Evolutionary conservation across 768 basidiomycete genomes (phyloP).

Genomic region (Mycena vulgaris): DNA sequence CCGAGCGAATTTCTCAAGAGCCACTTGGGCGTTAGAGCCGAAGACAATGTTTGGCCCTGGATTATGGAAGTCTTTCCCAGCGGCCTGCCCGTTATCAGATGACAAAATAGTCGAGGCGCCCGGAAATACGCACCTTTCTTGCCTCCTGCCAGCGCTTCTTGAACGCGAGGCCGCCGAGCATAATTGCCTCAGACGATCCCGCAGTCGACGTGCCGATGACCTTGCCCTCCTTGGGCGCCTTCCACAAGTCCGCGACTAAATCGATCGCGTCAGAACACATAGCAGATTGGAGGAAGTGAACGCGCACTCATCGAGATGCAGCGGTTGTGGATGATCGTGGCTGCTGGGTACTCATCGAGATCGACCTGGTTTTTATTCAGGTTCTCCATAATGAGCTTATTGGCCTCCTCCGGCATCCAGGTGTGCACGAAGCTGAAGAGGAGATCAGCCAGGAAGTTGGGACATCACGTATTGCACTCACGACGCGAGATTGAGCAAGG

Average conservation of each 20-base stretch:
- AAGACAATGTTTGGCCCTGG: constrained; percentile 75
- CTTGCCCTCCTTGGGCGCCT: constrained; percentile 68
- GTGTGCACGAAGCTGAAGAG: constrained; percentile 64
- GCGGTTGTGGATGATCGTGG: constrained; percentile 66
- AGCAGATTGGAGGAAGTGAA: neutral
- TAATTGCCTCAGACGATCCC: constrained; percentile 78
- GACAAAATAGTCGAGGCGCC: neutral
- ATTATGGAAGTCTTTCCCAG: constrained; percentile 67
- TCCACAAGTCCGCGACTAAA: constrained; percentile 73
- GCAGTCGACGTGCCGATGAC: constrained; percentile 77
- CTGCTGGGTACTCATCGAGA: constrained; percentile 77
- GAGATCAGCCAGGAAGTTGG: neutral
- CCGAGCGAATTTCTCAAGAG: constrained; percentile 77
- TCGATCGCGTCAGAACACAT: constrained; percentile 25
- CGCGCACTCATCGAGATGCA: constrained; percentile 68
- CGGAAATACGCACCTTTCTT: constrained; percentile 55
- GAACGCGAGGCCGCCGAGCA: constrained; percentile 79
- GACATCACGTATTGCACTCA: constrained; percentile 53
- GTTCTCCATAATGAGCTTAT: constrained; percentile 74
- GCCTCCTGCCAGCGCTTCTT: constrained; percentile 73
- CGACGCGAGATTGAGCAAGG: constrained; percentile 75
- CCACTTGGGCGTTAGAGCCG: constrained; percentile 75
- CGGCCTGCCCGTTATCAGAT: constrained; percentile 45
- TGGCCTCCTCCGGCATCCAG: constrained; percentile 70
- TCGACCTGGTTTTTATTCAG: constrained; percentile 73